These are phyloP conservation scores for Naganishia vaughanmartiniae DNA, from an alignment of 768 basidiomycete species.

Conservation along the genomic window DNA sequence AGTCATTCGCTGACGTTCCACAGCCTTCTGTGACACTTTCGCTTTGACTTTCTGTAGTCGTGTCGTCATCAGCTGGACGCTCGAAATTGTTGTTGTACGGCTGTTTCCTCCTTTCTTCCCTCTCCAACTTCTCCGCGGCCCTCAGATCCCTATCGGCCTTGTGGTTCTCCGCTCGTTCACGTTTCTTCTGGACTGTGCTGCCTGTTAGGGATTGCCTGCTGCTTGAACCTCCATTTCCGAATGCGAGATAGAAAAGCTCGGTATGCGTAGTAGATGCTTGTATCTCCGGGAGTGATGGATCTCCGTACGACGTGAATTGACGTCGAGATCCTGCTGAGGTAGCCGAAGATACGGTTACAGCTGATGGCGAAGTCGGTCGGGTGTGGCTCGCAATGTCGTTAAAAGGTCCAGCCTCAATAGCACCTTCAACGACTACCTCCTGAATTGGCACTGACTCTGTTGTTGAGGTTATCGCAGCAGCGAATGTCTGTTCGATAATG, in stretches of 20 bases:
- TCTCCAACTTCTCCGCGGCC: not conserved
- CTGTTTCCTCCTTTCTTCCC: constrained; percentile 4
- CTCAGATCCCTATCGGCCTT: not conserved
- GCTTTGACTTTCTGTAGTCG: constrained; percentile 9
- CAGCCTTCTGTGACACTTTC: constrained; percentile 1
- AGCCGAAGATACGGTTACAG: not conserved
- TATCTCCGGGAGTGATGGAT: constrained; percentile 13
- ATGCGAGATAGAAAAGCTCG: constrained; percentile 29
- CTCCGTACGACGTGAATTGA: constrained; percentile 20
- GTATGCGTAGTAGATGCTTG: constrained; percentile 3
- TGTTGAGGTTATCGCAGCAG: not conserved
- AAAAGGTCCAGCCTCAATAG: not conserved
- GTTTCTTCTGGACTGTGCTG: constrained; percentile 9
- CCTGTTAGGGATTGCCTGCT: constrained; percentile 22
- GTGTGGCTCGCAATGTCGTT: too few species aligned
- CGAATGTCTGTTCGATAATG: constrained; percentile 12
- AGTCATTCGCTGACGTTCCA: not conserved
- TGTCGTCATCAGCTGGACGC: constrained; percentile 10
- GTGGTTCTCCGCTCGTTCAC: constrained; percentile 13
- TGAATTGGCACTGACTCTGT: too few species aligned
- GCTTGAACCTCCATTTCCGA: constrained; percentile 23
- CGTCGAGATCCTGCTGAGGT: not conserved
- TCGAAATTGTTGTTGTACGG: constrained; percentile 9
- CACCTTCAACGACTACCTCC: not conserved
- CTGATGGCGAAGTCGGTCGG: not conserved